Base-by-base conservation (phyloP, 495 filamentous ascomycete genomes). In the Neurospora sp. region DNA sequence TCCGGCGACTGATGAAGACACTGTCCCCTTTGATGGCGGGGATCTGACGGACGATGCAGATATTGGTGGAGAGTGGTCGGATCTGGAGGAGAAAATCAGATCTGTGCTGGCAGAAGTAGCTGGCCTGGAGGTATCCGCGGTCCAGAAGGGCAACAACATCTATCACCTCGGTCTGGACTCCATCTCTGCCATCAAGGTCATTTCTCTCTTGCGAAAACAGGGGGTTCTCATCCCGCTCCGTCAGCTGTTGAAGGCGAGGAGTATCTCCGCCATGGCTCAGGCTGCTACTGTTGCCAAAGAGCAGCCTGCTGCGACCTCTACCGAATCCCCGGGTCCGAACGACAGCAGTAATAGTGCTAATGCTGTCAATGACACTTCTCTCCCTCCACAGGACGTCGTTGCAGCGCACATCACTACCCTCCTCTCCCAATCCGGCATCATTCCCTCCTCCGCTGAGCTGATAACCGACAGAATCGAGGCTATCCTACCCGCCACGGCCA, bases 81-180 rank as follows among this genome's bases (percentile, higher is more conserved):
- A 74, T 6, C 74, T 77, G 0, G 90, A 90, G 74, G 75, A 77
- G 4, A 82, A 73, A 0, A 86, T 97, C 71, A 83, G 90, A 0
- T 81, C 84, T 61, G 86, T 90, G 2, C 84, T 97, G 18, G 85
- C 90, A 0, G 80, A 88, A 39, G 82, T 94, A 5, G 90, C 92
- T 0, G 87, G 86, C 12, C 78, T 93, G 0, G 79, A 90, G 0
- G 81, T 84, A n/a, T 76, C 86, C 3, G 81, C 86, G 12, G 94
- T 98, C 42, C 79, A 83, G 8, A 85, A 85, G 39, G 80, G 82
- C n/a, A 85, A 89, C 45, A 93, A 87, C 31, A 91, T 97, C 31
- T 96, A 95, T 78, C 89, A 92, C 75, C 85, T 98, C 8, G 94
- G 95, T 8, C 85, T 97, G 42, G 94, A 98, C 78, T 97, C 94